Evolutionary conservation across 805 yeast species (phyloP).

Genomic region (Lachancea sp.): DNA sequence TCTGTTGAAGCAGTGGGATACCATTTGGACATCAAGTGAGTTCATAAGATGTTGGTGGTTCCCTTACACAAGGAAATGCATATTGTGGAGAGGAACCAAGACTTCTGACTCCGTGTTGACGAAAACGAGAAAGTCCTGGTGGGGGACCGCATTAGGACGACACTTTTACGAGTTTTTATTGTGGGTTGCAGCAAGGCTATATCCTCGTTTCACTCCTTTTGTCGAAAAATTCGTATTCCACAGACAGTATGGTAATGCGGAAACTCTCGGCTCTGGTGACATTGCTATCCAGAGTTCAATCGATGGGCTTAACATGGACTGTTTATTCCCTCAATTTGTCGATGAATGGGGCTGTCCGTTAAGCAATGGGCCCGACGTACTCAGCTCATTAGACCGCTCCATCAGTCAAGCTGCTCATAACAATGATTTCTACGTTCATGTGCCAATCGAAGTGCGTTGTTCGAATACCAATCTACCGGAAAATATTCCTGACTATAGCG

Average conservation of each 20-base stretch:
- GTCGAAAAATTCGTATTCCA: constrained; percentile 80
- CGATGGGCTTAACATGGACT: constrained; percentile 90
- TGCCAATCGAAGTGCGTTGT: constrained; percentile 92
- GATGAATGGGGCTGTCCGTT: constrained; percentile 97
- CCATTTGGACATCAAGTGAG: constrained; percentile 83
- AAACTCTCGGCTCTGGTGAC: constrained; percentile 53
- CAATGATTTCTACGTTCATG: constrained; percentile 78
- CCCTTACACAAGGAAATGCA: constrained; percentile 81
- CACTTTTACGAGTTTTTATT: constrained; percentile 70
- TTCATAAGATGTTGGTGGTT: constrained; percentile 96
- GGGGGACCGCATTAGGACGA: constrained; percentile 76
- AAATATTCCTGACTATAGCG: constrained; percentile 42
- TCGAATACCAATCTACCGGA: constrained; percentile 64
- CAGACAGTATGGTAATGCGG: constrained; percentile 75
- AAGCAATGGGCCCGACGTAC: constrained; percentile 64
- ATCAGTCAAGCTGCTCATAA: constrained; percentile 52
- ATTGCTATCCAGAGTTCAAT: constrained; percentile 73
- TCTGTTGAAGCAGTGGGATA: constrained; percentile 64
- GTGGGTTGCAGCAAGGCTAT: constrained; percentile 68
- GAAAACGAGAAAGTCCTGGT: constrained; percentile 70
- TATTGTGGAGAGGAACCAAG: constrained; percentile 85
- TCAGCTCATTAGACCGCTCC: constrained; percentile 55
- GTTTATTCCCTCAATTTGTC: constrained; percentile 87
- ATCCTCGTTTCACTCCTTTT: constrained; percentile 73
- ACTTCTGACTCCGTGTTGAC: constrained; percentile 53